Conservation (phyloP, 1,139 yeast species). For the Yamadazyma membranifaciens region DNA sequence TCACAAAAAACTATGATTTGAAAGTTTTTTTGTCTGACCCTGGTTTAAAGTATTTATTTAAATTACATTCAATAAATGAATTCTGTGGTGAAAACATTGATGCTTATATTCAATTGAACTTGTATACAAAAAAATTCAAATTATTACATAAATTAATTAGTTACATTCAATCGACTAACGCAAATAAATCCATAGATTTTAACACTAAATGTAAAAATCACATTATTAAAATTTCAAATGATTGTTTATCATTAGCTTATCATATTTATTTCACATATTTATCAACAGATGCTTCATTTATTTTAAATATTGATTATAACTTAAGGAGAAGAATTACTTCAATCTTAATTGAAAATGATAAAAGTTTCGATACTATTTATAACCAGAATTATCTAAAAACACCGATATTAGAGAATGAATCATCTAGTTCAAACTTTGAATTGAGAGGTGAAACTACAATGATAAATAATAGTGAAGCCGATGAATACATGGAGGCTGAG, state of each 20-base stretch:
- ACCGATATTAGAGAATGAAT: conserved; percentile 3
- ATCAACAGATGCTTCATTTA: conserved; percentile 67
- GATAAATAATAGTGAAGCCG: not conserved
- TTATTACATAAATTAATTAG: conserved; percentile 20
- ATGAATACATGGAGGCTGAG: not conserved
- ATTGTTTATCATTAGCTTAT: conserved; percentile 57
- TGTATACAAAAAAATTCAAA: conserved; percentile 27
- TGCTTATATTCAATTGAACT: conserved; percentile 60
- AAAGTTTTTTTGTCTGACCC: conserved; percentile 66
- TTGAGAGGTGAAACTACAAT: not conserved
- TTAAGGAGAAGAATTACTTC: conserved; percentile 49
- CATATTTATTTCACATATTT: conserved; percentile 67
- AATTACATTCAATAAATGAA: conserved; percentile 59
- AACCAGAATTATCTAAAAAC: conserved; percentile 7
- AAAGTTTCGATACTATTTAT: conserved; percentile 3
- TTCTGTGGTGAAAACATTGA: conserved; percentile 75
- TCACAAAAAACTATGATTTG: conserved; percentile 4
- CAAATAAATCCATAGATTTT: conserved; percentile 10
- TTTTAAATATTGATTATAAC: conserved; percentile 65
- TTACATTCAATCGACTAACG: conserved; percentile 6
- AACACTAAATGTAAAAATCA: conserved; percentile 22
- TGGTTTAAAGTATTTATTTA: conserved; percentile 69
- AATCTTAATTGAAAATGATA: conserved; percentile 31
- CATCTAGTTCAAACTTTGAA: not conserved
- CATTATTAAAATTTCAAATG: conserved; percentile 43